Base-by-base conservation (phyloP, 2,329 filamentous ascomycete genomes). In the Calonectria pauciramosa region DNA sequence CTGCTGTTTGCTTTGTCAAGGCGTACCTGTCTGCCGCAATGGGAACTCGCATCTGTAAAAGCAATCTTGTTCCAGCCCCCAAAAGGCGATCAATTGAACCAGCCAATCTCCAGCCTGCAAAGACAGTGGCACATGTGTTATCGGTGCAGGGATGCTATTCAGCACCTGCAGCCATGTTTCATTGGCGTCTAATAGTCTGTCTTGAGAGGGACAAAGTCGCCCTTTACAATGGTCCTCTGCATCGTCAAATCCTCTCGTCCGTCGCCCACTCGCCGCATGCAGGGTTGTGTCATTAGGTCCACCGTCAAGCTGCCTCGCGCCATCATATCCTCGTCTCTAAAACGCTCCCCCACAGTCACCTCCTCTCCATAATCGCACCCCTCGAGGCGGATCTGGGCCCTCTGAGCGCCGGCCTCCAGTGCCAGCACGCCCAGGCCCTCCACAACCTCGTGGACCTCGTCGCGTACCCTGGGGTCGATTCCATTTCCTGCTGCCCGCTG, bases 251-350 rank as follows among this genome's bases (percentile, higher is more conserved):
- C 73, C 14, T 75, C 68, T 20, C 70, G 69, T 16, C 75, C 75
- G 66, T 76, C 73, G 23, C 75, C 75, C 13, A 75, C 51, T 8
- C 73, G 73, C 44, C 67, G 56, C 26, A 76, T 34, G 52, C 73
- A 75, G 13, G 75, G 75, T 64, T 76, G 75, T 36, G 71, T 75
- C 73, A 73, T 75, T 10, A 76, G 16, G 30, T 75, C 73, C 2
- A 73, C 75, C 1, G 23, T 34, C 20, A 73, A 13, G 4, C 20
- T 32, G 8, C 67, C 73, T n/a, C 47, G 64, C 9, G 70, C 67
- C 20, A 60, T 26, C 16, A 66, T 63, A 5, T 68, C 47, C 36
- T 73, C 75, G 32, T 75, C 67, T 49, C 63, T 73, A 51, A 76
- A 75, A n/a, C 64, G 65, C 4, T 75, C 64, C 14, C 64, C 73